phyloP scores from a whole-genome alignment of 2,329 filamentous ascomycete species.

The Pestalotiopsis sp. region DNA sequence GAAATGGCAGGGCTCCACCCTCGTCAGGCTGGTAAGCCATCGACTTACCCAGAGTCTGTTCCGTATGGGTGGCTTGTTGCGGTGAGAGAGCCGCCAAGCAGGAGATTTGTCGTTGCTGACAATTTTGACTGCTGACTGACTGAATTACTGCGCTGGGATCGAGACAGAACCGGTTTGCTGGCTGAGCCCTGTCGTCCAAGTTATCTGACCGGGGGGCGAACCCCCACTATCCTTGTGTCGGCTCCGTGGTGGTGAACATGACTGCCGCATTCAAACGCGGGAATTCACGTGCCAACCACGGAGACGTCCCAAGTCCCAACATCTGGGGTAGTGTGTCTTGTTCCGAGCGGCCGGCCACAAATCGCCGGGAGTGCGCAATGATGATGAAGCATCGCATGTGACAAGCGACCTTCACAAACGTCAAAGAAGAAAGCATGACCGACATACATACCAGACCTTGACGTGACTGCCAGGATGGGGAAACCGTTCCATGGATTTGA shows the following conservation, averaged over 20 bases:
- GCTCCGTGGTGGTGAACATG: background rate
- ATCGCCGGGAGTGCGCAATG: background rate
- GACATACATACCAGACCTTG: background rate
- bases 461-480: background rate
- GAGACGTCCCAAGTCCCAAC: background rate
- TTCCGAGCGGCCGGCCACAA: background rate
- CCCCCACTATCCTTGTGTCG: slow-evolving; percentile 7
- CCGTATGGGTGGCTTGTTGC: background rate
- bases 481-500: background rate
- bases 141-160: background rate
- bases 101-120: background rate
- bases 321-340: background rate
- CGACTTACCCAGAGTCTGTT: background rate
- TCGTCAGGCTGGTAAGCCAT: background rate
- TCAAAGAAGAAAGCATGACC: background rate
- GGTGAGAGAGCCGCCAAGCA: slow-evolving; percentile 1
- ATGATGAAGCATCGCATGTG: background rate
- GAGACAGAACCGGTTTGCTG: background rate
- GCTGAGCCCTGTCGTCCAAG: background rate
- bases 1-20: slow-evolving; percentile 3
- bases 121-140: background rate
- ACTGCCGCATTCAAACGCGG: background rate
- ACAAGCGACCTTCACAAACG: background rate
- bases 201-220: background rate
- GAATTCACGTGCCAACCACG: slow-evolving; percentile 6